Evolutionary conservation across 805 yeast species (phyloP).

Genomic region (Saccharomycopsis javanensis): DNA sequence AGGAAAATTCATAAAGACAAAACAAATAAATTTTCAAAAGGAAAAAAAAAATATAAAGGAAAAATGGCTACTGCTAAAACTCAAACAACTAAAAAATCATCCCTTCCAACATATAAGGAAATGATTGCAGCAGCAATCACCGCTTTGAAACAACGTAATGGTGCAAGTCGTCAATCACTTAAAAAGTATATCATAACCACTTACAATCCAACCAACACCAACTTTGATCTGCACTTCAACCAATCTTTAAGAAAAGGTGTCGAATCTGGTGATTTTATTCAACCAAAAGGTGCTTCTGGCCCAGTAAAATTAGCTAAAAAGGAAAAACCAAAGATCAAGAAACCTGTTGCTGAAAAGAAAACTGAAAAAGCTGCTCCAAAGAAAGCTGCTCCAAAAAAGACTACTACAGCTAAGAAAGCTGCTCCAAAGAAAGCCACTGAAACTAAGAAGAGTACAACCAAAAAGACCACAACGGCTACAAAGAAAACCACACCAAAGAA

Average conservation of each 20-base stretch:
- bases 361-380: constrained; percentile 23
- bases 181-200: constrained; percentile 70
- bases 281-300: constrained; percentile 88
- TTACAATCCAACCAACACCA: constrained; percentile 46
- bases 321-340: constrained; percentile 27
- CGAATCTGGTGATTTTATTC: constrained; percentile 60
- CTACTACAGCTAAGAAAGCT: constrained; percentile 20
- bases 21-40: not conserved
- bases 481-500: constrained; percentile 18
- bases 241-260: constrained; percentile 75
- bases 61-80: constrained; percentile 17
- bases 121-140: constrained; percentile 47
- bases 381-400: constrained; percentile 27
- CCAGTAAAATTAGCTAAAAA: constrained; percentile 52
- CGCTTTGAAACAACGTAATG: constrained; percentile 69
- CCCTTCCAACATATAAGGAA: constrained; percentile 29
- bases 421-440: constrained; percentile 17
- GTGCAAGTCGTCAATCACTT: constrained; percentile 78
- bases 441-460: constrained; percentile 16
- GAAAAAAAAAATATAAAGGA: constrained; percentile 17
- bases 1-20: too few species aligned
- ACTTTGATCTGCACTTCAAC: constrained; percentile 70
- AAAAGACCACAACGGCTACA: constrained; percentile 20
- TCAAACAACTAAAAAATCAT: constrained; percentile 16
- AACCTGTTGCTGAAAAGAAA: constrained; percentile 13